Conservation (phyloP, 495 filamentous ascomycete genomes). For the Cercophora newfieldiana region DNA sequence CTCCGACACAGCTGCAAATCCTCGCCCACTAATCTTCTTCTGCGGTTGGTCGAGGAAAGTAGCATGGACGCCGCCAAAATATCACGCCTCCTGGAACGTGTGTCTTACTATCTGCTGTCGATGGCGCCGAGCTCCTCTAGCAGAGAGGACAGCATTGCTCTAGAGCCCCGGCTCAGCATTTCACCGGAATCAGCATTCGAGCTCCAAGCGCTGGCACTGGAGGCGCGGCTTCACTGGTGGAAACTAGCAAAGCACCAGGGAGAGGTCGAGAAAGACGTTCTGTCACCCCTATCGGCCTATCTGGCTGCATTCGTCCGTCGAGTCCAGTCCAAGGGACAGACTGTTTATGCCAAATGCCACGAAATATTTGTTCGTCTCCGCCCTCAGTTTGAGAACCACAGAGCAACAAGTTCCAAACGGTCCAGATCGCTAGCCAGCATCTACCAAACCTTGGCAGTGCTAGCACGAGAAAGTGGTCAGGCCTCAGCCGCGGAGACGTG, state of each 20-base stretch:
- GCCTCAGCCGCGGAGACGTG: conserved; percentile 50
- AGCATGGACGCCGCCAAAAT: conserved; percentile 56
- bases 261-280: conserved; percentile 66
- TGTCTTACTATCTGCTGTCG: conserved; percentile 67
- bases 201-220: conserved; percentile 68
- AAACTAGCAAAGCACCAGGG: conserved; percentile 66
- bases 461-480: conserved; percentile 47
- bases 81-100: conserved; percentile 66
- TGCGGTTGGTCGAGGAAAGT: conserved; percentile 49
- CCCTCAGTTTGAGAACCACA: conserved; percentile 31
- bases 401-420: conserved; percentile 23
- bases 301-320: conserved; percentile 62
- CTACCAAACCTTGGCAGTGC: conserved; percentile 40
- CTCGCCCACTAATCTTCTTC: conserved; percentile 68
- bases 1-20: conserved; percentile 47
- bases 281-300: conserved; percentile 67
- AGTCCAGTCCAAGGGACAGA: conserved; percentile 40
- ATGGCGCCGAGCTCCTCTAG: conserved; percentile 59
- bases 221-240: conserved; percentile 69
- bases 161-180: conserved; percentile 51
- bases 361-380: conserved; percentile 26
- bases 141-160: conserved; percentile 51
- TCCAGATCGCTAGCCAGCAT: conserved; percentile 39
- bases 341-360: conserved; percentile 41
- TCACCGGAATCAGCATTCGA: conserved; percentile 60